phyloP scores from a whole-genome alignment of 495 filamentous ascomycete species.

The Usnea hakonensis region DNA sequence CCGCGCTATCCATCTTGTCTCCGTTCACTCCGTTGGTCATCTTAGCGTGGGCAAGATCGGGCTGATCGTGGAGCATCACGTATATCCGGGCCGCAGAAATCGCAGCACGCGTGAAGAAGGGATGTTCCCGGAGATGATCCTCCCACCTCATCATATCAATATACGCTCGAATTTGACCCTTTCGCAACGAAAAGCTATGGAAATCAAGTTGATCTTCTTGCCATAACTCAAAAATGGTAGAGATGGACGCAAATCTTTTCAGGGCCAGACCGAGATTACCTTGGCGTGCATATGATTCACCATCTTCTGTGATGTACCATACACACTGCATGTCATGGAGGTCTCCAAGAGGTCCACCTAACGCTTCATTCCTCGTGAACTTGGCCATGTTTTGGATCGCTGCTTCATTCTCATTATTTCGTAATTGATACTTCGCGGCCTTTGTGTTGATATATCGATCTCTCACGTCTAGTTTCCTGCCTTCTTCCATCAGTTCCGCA shows the following conservation, averaged over 20 bases:
- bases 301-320: constrained; percentile 95
- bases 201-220: constrained; percentile 99
- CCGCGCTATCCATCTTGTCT: constrained; percentile 52
- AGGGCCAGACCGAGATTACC: constrained; percentile 76
- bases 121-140: constrained; percentile 80
- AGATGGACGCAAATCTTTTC: constrained; percentile 79
- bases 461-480: constrained; percentile 71
- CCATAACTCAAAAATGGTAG: constrained; percentile 94
- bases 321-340: constrained; percentile 98
- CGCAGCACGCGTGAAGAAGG: constrained; percentile 85
- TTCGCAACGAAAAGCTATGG: constrained; percentile 90
- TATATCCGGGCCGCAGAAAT: constrained; percentile 76
- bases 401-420: constrained; percentile 82
- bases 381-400: constrained; percentile 84
- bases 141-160: constrained; percentile 97
- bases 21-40: constrained; percentile 51
- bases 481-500: constrained; percentile 79
- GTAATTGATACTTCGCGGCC: constrained; percentile 91
- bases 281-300: constrained; percentile 78
- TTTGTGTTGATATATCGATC: constrained; percentile 99
- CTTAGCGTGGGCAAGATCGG: constrained; percentile 50
- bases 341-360: constrained; percentile 81
- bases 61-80: constrained; percentile 69
- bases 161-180: constrained; percentile 92
- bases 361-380: constrained; percentile 86